These are phyloP conservation scores for Tephrocybe sp. DNA, from an alignment of 768 basidiomycete genomes.

Conservation along the genomic window DNA sequence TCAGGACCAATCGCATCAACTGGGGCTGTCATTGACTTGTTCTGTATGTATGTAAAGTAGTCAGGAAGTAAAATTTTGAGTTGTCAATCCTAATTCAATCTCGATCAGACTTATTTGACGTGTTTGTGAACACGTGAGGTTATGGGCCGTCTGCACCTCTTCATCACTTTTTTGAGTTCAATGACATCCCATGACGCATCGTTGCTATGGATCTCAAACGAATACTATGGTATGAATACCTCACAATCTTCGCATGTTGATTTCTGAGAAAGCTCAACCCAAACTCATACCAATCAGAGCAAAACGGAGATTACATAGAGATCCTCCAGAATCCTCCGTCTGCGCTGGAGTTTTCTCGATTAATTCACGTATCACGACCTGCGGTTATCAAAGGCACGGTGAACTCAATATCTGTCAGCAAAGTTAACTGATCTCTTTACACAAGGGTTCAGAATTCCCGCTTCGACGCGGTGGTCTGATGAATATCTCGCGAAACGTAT, in stretches of 20 bases:
- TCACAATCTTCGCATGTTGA: too few species aligned
- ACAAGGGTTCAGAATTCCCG: conserved; percentile 50
- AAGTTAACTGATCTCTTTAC: background rate
- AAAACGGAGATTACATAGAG: conserved; percentile 57
- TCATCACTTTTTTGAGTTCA: too few species aligned
- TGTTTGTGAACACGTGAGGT: too few species aligned
- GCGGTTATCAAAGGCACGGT: conserved; percentile 66
- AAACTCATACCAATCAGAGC: too few species aligned
- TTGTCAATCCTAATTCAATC: too few species aligned
- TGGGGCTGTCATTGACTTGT: conserved; percentile 69
- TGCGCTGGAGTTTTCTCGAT: conserved; percentile 64
- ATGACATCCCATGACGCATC: conserved; percentile 1
- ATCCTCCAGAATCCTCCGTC: conserved; percentile 57
- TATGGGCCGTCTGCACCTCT: too few species aligned
- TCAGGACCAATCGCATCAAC: conserved; percentile 67
- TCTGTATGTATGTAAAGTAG: too few species aligned
- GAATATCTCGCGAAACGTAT: conserved; percentile 59
- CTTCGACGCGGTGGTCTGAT: conserved; percentile 61
- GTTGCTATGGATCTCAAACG: conserved; percentile 33
- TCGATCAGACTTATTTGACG: too few species aligned
- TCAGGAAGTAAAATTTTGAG: too few species aligned
- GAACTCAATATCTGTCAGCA: background rate
- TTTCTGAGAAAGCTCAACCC: too few species aligned
- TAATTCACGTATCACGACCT: conserved; percentile 70
- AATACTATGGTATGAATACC: conserved; percentile 47